phyloP scores from a whole-genome alignment of 768 basidiomycete species.

The Mycena crocata region DNA sequence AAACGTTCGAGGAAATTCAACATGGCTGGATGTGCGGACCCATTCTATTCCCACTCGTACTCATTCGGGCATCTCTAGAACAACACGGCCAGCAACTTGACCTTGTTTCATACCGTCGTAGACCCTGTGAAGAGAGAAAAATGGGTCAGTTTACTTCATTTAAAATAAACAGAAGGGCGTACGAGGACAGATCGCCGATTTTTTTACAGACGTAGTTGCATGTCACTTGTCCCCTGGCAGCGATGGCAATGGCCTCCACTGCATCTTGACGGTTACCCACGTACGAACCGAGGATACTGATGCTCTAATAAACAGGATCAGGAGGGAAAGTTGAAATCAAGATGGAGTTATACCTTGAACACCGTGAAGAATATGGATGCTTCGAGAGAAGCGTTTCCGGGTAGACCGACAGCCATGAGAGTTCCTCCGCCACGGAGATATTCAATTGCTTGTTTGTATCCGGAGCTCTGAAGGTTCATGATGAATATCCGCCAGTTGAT shows the following conservation, averaged over 20 bases:
- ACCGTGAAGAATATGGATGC: constrained; percentile 82
- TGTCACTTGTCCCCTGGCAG: constrained; percentile 25
- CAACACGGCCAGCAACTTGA: constrained; percentile 13
- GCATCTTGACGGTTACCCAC: constrained; percentile 87
- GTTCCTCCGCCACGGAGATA: constrained; percentile 81
- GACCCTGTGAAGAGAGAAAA: background rate
- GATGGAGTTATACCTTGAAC: constrained; percentile 55
- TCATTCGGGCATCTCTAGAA: constrained; percentile 23
- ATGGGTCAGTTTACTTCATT: background rate
- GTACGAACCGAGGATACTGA: constrained; percentile 66
- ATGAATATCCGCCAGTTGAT: background rate
- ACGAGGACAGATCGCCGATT: constrained; percentile 14
- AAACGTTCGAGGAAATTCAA: too few relatives aligned
- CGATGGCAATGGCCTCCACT: constrained; percentile 79
- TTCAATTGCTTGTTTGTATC: constrained; percentile 70
- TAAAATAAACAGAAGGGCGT: background rate
- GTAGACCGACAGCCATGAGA: constrained; percentile 85
- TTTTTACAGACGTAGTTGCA: constrained; percentile 13
- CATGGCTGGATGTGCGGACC: too few relatives aligned
- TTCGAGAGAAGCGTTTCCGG: constrained; percentile 67
- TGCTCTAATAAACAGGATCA: constrained; percentile 51
- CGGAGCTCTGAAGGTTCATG: constrained; percentile 41
- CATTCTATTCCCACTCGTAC: too few relatives aligned
- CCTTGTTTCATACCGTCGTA: constrained; percentile 20
- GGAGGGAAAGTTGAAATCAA: background rate